Conservation (phyloP, 495 filamentous ascomycete species). For the Aspergillus cavernicola region DNA sequence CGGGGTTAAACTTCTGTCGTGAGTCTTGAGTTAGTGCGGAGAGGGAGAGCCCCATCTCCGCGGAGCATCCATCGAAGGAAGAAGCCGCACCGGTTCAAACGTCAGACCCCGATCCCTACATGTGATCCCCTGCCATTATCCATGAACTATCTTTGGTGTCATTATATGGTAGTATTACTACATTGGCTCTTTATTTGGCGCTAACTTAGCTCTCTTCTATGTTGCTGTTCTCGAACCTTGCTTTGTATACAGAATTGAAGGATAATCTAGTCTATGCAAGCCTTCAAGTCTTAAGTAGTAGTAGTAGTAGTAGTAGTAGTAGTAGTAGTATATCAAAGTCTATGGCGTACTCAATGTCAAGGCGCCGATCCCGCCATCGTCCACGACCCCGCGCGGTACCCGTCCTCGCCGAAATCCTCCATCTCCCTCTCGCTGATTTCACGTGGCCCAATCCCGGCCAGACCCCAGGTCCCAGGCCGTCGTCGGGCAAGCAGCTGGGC, state of each 20-base stretch:
- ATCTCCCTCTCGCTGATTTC: constrained; percentile 35
- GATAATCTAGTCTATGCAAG: not conserved
- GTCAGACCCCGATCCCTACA: not conserved
- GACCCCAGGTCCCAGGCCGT: constrained; percentile 42
- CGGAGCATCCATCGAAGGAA: too few relatives aligned
- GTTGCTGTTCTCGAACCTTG: too few relatives aligned
- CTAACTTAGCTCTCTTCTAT: too few relatives aligned
- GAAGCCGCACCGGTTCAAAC: too few relatives aligned
- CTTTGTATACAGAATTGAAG: not conserved
- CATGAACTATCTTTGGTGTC: too few relatives aligned
- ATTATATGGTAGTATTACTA: too few relatives aligned
- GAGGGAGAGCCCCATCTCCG: constrained; percentile 3
- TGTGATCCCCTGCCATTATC: not conserved
- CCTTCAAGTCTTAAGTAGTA: too few relatives aligned
- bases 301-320: not conserved
- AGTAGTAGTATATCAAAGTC: not conserved
- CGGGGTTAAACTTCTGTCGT: constrained; percentile 7
- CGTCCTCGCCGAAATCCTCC: constrained; percentile 22
- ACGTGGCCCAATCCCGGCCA: constrained; percentile 42
- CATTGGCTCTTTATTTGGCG: too few relatives aligned
- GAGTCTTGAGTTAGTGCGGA: not conserved
- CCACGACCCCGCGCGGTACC: constrained; percentile 14
- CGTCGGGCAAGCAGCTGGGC: constrained; percentile 45
- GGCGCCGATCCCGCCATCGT: constrained; percentile 37
- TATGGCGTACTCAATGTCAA: constrained; percentile 19